A percentile compares a stretch with the other conserved stretches of the same genome.
These are phyloP conservation scores for Fusarium subglutinans DNA, from an alignment of 2,329 filamentous ascomycete species.

Conservation along the genomic window DNA sequence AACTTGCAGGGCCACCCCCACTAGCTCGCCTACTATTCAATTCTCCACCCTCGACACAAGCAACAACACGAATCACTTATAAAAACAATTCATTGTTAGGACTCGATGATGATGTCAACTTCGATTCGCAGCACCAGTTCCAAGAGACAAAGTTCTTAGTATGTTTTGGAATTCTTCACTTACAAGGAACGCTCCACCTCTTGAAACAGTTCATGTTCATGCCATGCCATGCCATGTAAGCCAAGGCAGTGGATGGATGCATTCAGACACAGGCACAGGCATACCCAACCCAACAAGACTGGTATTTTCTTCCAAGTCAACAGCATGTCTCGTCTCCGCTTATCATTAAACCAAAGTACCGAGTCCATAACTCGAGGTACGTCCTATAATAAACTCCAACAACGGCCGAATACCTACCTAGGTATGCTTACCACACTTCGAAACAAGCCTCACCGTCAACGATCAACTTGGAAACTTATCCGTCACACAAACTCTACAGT, in stretches of 20 bases:
- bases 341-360: not conserved
- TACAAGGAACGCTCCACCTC: not conserved
- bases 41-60: conserved; percentile 11
- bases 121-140: not conserved
- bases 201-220: conserved; percentile 37
- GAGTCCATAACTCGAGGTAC: not conserved
- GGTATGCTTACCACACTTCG: not conserved
- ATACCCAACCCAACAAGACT: not conserved
- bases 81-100: not conserved
- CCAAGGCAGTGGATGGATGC: conserved; percentile 17
- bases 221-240: conserved; percentile 24
- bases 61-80: conserved; percentile 9
- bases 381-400: not conserved
- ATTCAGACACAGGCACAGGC: conserved; percentile 10
- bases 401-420: not conserved
- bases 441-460: conserved; percentile 26
- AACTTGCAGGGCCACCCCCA: conserved; percentile 28
- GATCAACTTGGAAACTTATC: not conserved
- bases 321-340: not conserved
- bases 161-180: not conserved
- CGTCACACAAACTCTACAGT: conserved; percentile 6
- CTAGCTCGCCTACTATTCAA: conserved; percentile 12
- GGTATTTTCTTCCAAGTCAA: conserved; percentile 5
- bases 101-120: conserved; percentile 2
- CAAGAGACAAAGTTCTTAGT: not conserved